These are phyloP conservation scores for Ogataea salicorniae DNA, from an alignment of 805 yeast species.

Conservation along the genomic window DNA sequence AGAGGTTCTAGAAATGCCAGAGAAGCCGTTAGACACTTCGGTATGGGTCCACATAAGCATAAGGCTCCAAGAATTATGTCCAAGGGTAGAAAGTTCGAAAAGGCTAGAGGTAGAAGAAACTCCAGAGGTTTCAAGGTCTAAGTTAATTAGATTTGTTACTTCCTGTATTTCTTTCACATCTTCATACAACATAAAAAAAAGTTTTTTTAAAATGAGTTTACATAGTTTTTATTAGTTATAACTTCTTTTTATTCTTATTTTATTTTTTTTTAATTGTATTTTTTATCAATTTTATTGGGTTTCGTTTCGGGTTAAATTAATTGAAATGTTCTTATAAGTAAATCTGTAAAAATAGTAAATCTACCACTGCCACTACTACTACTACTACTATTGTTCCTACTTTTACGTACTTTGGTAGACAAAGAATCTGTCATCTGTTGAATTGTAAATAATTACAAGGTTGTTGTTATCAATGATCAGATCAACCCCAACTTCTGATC, in stretches of 20 bases:
- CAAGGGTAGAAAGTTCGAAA: conserved; percentile 99
- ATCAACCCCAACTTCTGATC: too few relatives aligned
- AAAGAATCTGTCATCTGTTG: too few relatives aligned
- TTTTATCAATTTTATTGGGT: neutral
- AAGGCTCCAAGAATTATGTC: conserved; percentile 98
- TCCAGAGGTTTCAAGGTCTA: conserved; percentile 99
- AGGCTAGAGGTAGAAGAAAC: conserved; percentile 99
- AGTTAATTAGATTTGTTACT: conserved; percentile 26
- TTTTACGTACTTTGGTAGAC: too few relatives aligned
- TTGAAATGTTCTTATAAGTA: neutral
- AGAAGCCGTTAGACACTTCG: conserved; percentile 99
- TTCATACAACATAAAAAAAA: neutral
- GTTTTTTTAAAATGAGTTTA: neutral
- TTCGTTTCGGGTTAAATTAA: neutral
- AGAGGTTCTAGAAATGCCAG: conserved; percentile 99
- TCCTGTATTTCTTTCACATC: neutral
- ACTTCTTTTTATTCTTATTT: conserved; percentile 1
- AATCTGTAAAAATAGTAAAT: too few relatives aligned
- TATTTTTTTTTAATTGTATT: conserved; percentile 5
- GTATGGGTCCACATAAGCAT: conserved; percentile 99
- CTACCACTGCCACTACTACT: too few relatives aligned
- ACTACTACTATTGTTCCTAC: too few relatives aligned
- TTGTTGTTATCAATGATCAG: too few relatives aligned
- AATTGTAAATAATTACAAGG: too few relatives aligned
- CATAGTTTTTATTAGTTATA: neutral